A percentile compares a stretch with the other conserved stretches of the same genome.
Conservation (phyloP, 208 protist species). For the Wallacemonas sp. region DNA sequence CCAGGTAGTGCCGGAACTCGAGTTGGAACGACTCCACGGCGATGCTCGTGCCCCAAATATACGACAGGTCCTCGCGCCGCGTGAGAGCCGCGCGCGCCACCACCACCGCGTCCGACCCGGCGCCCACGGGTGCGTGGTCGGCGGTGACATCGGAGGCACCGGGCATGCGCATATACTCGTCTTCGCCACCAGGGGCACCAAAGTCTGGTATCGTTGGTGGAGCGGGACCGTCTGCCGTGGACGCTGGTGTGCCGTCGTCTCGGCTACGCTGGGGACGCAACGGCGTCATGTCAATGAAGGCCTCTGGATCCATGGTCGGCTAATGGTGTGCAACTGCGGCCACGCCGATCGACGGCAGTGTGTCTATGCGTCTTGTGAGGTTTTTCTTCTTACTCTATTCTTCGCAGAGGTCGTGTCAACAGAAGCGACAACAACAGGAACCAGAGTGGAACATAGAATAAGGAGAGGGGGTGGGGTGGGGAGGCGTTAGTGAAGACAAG, state of each 20-base stretch:
- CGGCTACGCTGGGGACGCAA: conserved; percentile 37
- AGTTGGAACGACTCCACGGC: conserved; percentile 79
- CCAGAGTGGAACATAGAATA: too few species aligned
- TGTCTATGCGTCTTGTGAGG: not conserved
- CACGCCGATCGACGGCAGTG: not conserved
- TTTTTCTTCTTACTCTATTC: not conserved
- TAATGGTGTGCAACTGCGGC: too few species aligned
- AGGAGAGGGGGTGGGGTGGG: too few species aligned
- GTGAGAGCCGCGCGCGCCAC: conserved; percentile 13
- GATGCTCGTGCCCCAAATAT: conserved; percentile 90
- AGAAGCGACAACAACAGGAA: too few species aligned
- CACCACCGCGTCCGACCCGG: too few species aligned
- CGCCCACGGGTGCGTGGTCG: not conserved
- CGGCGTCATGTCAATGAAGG: conserved; percentile 59
- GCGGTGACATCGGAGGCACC: too few species aligned
- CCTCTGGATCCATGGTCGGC: conserved; percentile 35
- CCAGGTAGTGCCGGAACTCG: conserved; percentile 76
- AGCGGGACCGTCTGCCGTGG: not conserved
- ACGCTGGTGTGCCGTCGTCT: conserved; percentile 2
- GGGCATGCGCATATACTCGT: too few species aligned
- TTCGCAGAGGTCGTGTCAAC: too few species aligned
- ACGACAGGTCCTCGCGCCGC: conserved; percentile 76
- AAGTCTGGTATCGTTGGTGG: not conserved
- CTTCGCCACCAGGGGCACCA: not conserved
- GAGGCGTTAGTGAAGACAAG: too few species aligned